A percentile compares a stretch with the other conserved stretches of the same genome.
phyloP scores from a whole-genome alignment of 2,329 filamentous ascomycete genomes.

The Emergomyces africanus region DNA sequence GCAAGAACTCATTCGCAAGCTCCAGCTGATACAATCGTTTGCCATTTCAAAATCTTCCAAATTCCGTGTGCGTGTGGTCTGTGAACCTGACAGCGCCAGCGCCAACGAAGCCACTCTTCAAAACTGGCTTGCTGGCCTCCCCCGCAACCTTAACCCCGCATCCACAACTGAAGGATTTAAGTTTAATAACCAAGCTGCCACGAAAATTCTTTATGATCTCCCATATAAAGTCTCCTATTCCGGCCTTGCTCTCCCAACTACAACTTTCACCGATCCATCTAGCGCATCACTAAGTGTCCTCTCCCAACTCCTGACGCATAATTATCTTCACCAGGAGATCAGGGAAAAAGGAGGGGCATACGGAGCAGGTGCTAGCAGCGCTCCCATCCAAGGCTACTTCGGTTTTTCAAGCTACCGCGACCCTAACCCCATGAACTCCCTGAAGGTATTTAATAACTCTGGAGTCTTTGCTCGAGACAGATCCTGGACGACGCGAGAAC shows the following conservation, averaged over 20 bases:
- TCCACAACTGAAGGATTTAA: conserved; percentile 8
- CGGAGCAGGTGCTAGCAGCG: conserved; percentile 76
- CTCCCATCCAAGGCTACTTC: conserved; percentile 70
- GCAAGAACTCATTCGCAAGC: conserved; percentile 62
- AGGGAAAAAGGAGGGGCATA: conserved; percentile 96
- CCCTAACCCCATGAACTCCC: conserved; percentile 80
- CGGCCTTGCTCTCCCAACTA: conserved; percentile 66
- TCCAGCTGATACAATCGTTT: conserved; percentile 73
- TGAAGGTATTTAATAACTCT: conserved; percentile 71
- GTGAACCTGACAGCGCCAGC: conserved; percentile 58
- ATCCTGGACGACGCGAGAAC: conserved; percentile 67
- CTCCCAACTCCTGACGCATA: conserved; percentile 85
- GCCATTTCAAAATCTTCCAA: conserved; percentile 55
- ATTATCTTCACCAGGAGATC: conserved; percentile 93
- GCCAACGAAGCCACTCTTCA: conserved; percentile 59
- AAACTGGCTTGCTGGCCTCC: conserved; percentile 55
- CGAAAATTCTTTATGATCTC: conserved; percentile 79
- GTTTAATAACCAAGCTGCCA: conserved; percentile 28
- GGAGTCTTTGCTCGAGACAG: conserved; percentile 74
- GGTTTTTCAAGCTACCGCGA: conserved; percentile 96
- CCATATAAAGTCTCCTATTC: conserved; percentile 98
- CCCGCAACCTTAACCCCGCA: conserved; percentile 31
- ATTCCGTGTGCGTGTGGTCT: conserved; percentile 74
- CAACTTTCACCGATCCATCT: conserved; percentile 63
- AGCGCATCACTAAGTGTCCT: conserved; percentile 78